Evolutionary conservation across 1,284 basidiomycete species (phyloP).

Genomic region (Exsudoporus floridanus): DNA sequence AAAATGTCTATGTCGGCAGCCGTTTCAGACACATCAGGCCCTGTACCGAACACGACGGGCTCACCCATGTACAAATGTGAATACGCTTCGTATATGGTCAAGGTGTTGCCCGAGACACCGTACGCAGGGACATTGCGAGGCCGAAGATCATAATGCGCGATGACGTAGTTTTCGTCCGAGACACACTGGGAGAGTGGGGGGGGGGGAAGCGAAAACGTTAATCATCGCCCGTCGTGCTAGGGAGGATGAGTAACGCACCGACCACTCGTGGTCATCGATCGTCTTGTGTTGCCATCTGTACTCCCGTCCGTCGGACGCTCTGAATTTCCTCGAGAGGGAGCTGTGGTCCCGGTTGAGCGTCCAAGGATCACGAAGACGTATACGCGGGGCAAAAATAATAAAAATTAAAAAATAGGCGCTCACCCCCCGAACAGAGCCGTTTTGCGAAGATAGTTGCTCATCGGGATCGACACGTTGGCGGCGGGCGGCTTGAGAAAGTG

Average conservation of each 20-base stretch:
- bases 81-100: constrained; percentile 61
- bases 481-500: constrained; percentile 45
- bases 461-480: constrained; percentile 46
- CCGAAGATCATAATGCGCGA: constrained; percentile 62
- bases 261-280: constrained; percentile 62
- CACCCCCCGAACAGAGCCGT: constrained; percentile 63
- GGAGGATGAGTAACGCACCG: constrained; percentile 41
- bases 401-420: constrained; percentile 29
- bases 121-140: constrained; percentile 52
- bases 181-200: constrained; percentile 46
- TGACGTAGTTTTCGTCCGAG: constrained; percentile 50
- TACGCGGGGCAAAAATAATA: neutral
- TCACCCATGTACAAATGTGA: constrained; percentile 55
- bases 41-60: constrained; percentile 17
- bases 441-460: constrained; percentile 60
- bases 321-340: constrained; percentile 63
- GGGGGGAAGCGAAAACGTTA: neutral
- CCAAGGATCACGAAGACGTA: neutral
- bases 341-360: constrained; percentile 34
- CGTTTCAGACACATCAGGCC: constrained; percentile 8
- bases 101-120: constrained; percentile 61
- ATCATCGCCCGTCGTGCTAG: constrained; percentile 1
- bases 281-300: constrained; percentile 62
- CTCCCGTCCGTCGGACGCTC: constrained; percentile 61
- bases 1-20: constrained; percentile 50